Percentiles rank a stretch among this genome's conserved stretches.
Evolutionary conservation across 768 basidiomycete genomes (phyloP).

Genomic region (Krasilnikovozyma curviuscula): DNA sequence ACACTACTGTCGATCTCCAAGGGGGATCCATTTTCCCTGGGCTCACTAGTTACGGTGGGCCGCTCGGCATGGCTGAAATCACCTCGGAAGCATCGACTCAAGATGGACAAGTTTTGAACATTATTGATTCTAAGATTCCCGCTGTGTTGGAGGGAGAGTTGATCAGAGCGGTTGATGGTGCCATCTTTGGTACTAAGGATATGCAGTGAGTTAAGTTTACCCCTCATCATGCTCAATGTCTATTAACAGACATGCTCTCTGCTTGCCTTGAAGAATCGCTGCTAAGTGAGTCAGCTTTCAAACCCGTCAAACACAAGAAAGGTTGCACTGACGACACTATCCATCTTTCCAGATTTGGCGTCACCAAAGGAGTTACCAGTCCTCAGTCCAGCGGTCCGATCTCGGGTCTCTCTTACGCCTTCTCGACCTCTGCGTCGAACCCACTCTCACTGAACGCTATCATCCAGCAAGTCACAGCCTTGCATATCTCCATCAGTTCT

Average conservation of each 20-base stretch:
- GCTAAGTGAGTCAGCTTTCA: too few species aligned
- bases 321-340: too few species aligned
- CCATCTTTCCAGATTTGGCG: too few species aligned
- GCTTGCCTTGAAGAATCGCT: too few species aligned
- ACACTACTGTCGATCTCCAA: constrained; percentile 38
- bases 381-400: constrained; percentile 43
- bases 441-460: constrained; percentile 44
- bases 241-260: too few species aligned
- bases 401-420: constrained; percentile 43
- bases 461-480: constrained; percentile 39
- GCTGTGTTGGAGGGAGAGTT: constrained; percentile 28
- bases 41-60: constrained; percentile 43
- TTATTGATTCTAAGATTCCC: constrained; percentile 32
- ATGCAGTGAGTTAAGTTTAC: constrained; percentile 45
- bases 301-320: too few species aligned
- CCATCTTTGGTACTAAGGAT: constrained; percentile 49
- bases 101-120: constrained; percentile 35
- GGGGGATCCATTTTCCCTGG: constrained; percentile 44
- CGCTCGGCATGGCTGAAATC: constrained; percentile 53
- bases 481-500: constrained; percentile 40
- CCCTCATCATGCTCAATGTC: too few species aligned
- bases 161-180: constrained; percentile 48
- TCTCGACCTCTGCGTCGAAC: constrained; percentile 42
- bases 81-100: constrained; percentile 41
- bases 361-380: constrained; percentile 46